Percentiles rank a stretch among this genome's conserved stretches.
phyloP scores from a whole-genome alignment of 106 monocot species.

The Dactylorhiza incarnata region DNA sequence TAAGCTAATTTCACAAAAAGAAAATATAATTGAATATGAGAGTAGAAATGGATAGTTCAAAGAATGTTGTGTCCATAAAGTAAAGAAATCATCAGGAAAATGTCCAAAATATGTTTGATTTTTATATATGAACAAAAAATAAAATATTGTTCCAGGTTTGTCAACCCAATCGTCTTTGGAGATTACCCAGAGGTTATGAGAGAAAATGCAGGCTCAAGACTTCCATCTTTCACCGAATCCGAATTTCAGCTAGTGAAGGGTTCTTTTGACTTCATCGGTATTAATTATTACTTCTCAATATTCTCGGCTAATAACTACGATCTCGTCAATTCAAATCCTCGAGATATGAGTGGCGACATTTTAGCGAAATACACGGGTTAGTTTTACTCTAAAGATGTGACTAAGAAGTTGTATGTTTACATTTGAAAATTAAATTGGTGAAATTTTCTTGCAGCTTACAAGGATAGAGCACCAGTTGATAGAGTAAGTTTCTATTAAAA shows the following conservation, averaged over 20 bases:
- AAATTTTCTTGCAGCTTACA: neutral
- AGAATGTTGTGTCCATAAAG: no score
- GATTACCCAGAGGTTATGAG: constrained; percentile 46
- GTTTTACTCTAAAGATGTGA: neutral
- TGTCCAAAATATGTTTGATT: no score
- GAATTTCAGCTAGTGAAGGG: constrained; percentile 23
- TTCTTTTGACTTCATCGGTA: constrained; percentile 41
- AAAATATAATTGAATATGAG: no score
- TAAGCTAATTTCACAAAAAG: no score
- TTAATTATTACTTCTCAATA: constrained; percentile 30
- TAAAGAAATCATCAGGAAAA: no score
- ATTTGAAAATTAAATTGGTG: neutral
- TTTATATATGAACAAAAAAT: no score
- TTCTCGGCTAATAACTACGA: constrained; percentile 15
- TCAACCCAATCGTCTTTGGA: constrained; percentile 28
- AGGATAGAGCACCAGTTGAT: neutral
- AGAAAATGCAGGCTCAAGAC: constrained; percentile 20
- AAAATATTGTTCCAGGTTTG: constrained; percentile 9
- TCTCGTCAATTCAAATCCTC: neutral
- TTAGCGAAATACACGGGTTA: constrained; percentile 19
- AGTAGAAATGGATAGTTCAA: no score
- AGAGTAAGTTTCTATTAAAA: neutral
- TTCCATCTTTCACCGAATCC: constrained; percentile 22
- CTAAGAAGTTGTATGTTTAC: neutral
- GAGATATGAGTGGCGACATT: constrained; percentile 30